Conservation (phyloP, 805 yeast species). For the Kuraishia capsulata region DNA sequence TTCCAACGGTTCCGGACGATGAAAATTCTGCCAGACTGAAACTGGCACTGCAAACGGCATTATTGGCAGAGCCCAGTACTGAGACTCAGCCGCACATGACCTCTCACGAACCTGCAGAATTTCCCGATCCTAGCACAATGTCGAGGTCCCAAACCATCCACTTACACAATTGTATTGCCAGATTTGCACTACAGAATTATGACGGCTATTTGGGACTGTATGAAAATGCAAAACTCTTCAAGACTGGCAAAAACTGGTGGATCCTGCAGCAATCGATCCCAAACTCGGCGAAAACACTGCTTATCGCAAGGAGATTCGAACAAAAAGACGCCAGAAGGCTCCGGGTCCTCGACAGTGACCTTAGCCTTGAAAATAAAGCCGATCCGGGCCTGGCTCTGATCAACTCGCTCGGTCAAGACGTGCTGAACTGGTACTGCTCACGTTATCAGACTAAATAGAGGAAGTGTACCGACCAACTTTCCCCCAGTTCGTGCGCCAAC, state of each 20-base stretch:
- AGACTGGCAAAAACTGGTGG: constrained; percentile 5
- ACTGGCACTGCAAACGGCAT: too few relatives aligned
- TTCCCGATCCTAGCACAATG: not conserved
- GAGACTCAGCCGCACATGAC: not conserved
- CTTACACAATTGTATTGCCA: constrained; percentile 1
- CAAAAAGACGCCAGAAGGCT: not conserved
- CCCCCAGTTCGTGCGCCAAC: too few relatives aligned
- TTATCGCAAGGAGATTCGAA: not conserved
- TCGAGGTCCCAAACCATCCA: not conserved
- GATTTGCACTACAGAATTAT: not conserved
- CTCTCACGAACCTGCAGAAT: not conserved
- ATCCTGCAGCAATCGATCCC: not conserved
- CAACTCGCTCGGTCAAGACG: constrained; percentile 1
- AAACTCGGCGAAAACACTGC: not conserved
- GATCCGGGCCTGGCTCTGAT: not conserved
- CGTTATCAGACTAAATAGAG: too few relatives aligned
- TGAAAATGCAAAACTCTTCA: constrained; percentile 1
- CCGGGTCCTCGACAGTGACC: not conserved
- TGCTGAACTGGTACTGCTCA: not conserved
- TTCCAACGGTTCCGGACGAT: constrained; percentile 16
- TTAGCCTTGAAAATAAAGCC: too few relatives aligned
- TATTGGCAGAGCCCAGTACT: too few relatives aligned
- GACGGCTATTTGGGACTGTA: not conserved
- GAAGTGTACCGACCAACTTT: too few relatives aligned
- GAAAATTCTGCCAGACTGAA: too few relatives aligned